Evolutionary conservation across 2,329 filamentous ascomycete genomes (phyloP).

Genomic region (Cercospora sp.): DNA sequence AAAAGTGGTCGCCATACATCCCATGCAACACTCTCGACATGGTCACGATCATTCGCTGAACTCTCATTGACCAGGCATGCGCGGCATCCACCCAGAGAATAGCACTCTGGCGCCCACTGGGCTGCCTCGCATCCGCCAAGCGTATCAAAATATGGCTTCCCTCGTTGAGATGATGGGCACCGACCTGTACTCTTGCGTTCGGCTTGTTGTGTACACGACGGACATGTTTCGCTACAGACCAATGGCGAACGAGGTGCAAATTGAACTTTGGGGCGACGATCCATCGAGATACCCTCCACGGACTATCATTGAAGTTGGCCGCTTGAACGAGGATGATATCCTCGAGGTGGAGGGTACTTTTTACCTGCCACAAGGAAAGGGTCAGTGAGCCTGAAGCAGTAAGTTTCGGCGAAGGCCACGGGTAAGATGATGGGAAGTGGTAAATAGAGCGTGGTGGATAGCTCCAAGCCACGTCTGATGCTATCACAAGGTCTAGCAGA

Average conservation of each 20-base stretch:
- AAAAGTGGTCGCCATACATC: not conserved
- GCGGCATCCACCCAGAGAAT: not conserved
- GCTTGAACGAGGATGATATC: not conserved
- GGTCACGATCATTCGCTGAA: not conserved
- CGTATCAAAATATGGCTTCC: not conserved
- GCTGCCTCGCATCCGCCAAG: not conserved
- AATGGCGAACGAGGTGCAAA: not conserved
- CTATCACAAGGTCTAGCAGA: not conserved
- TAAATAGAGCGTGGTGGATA: not conserved
- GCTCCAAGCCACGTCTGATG: not conserved
- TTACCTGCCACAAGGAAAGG: not conserved
- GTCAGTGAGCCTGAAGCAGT: not conserved
- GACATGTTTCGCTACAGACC: not conserved
- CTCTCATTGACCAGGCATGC: not conserved
- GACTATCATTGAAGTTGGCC: not conserved
- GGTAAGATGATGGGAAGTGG: too few species aligned
- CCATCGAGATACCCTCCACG: not conserved
- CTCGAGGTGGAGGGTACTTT: not conserved
- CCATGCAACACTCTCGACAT: not conserved
- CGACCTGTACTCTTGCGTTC: not conserved
- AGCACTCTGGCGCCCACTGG: not conserved
- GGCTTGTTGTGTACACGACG: not conserved
- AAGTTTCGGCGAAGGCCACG: too few species aligned
- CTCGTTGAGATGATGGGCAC: not conserved
- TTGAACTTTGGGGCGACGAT: not conserved